Conservation (phyloP, 495 filamentous ascomycete species). For the Chaetomium tenue region DNA sequence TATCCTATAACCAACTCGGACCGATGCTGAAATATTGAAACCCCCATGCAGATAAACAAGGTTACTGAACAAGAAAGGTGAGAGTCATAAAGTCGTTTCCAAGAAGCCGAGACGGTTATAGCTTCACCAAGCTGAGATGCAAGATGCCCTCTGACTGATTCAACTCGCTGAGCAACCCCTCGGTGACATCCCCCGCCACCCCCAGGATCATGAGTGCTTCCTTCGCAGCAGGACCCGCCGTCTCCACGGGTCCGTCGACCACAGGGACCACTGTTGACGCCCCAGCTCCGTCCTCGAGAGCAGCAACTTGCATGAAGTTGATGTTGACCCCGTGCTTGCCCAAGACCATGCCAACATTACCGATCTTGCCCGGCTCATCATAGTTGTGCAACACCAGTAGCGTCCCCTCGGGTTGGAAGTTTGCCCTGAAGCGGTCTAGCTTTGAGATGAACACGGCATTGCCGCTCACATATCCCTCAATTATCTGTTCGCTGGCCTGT, state of each 20-base stretch:
- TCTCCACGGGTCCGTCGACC: conserved; percentile 26
- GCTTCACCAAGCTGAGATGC: conserved; percentile 57
- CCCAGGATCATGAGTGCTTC: conserved; percentile 76
- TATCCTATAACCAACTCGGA: too few relatives aligned
- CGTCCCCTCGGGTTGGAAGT: conserved; percentile 62
- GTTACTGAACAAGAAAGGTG: background rate
- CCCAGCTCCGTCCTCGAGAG: conserved; percentile 41
- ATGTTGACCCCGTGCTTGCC: conserved; percentile 67
- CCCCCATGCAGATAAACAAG: background rate
- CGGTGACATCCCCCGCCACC: conserved; percentile 56
- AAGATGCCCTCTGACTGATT: conserved; percentile 58
- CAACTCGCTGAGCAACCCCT: conserved; percentile 55
- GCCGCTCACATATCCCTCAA: conserved; percentile 63
- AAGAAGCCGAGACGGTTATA: conserved; percentile 31
- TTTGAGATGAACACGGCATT: conserved; percentile 61
- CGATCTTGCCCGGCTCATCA: conserved; percentile 71
- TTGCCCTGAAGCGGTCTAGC: conserved; percentile 61
- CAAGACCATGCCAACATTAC: conserved; percentile 61
- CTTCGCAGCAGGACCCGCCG: conserved; percentile 31
- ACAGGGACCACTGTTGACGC: conserved; percentile 21
- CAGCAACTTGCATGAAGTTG: conserved; percentile 66
- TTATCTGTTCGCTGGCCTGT: conserved; percentile 48
- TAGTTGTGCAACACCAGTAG: conserved; percentile 68
- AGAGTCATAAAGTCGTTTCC: background rate
- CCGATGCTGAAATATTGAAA: too few relatives aligned